A percentile compares a stretch with the other conserved stretches of the same genome.
phyloP scores from a whole-genome alignment of 2,329 filamentous ascomycete species.

The Sarocladium brachiariae region DNA sequence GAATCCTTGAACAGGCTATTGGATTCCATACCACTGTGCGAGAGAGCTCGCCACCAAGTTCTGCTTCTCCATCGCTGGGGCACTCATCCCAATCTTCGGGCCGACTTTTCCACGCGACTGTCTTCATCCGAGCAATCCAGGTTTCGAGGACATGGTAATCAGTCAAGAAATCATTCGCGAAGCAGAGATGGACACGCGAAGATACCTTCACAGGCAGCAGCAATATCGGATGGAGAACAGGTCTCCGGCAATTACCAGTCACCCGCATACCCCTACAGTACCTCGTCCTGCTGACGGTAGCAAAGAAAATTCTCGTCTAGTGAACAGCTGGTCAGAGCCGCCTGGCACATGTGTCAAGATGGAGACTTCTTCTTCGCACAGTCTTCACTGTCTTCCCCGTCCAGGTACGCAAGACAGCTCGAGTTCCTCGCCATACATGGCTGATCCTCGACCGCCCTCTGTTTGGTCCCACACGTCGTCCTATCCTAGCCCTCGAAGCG shows the following conservation, averaged over 20 bases:
- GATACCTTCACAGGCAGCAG: not conserved
- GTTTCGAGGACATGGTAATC: slow-evolving; percentile 63
- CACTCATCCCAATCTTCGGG: slow-evolving; percentile 86
- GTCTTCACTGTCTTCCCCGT: not conserved
- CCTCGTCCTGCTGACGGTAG: not conserved
- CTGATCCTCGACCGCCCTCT: not conserved
- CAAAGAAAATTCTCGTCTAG: not conserved
- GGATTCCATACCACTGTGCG: slow-evolving; percentile 88
- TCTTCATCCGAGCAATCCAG: slow-evolving; percentile 53
- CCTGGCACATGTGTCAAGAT: not conserved
- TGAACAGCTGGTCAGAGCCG: not conserved
- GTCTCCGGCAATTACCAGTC: slow-evolving; percentile 1
- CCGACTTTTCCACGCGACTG: slow-evolving; percentile 71
- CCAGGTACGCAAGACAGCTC: slow-evolving; percentile 6
- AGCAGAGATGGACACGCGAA: slow-evolving; percentile 30
- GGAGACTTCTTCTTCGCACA: not conserved
- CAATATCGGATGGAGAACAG: not conserved
- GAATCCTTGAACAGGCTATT: slow-evolving; percentile 65
- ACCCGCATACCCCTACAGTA: not conserved
- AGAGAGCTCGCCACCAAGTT: slow-evolving; percentile 84
- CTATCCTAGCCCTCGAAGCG: not conserved
- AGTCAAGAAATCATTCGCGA: slow-evolving; percentile 45
- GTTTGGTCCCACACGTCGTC: not conserved
- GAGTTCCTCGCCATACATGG: not conserved
- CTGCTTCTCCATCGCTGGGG: slow-evolving; percentile 76